Evolutionary conservation across 441 rosid genomes (phyloP).

Genomic region (Jatropha multifida): DNA sequence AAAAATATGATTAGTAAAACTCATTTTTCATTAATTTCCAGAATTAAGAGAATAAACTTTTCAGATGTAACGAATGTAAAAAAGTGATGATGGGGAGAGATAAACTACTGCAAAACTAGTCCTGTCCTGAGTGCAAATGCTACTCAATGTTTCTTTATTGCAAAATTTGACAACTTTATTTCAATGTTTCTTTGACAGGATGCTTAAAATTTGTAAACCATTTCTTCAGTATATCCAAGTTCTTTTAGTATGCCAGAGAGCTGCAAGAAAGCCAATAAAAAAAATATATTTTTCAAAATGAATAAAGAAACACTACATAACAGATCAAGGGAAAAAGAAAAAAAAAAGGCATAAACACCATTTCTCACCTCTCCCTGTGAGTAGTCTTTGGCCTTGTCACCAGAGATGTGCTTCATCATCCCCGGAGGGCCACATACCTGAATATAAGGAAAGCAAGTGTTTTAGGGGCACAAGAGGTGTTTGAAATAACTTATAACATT

Average conservation of each 20-base stretch:
- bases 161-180: slow-evolving; percentile 30
- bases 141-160: no score
- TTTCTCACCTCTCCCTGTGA: slow-evolving; percentile 89
- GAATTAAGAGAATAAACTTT: no score
- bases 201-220: slow-evolving; percentile 89
- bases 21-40: no score
- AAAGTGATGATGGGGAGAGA: no score
- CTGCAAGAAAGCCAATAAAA: slow-evolving; percentile 45
- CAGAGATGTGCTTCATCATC: slow-evolving; percentile 95
- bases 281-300: neutral
- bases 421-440: slow-evolving; percentile 99
- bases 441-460: slow-evolving; percentile 11
- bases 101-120: no score
- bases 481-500: neutral
- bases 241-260: slow-evolving; percentile 85
- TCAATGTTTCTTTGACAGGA: slow-evolving; percentile 17
- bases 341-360: neutral
- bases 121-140: no score
- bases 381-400: slow-evolving; percentile 81
- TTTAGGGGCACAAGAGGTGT: neutral
- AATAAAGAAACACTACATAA: neutral
- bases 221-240: slow-evolving; percentile 77
- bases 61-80: no score
- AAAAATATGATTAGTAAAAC: no score
- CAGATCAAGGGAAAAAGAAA: slow-evolving; percentile 1